These are phyloP conservation scores for Bryoerythrophyllum caledonicum DNA, from an alignment of 225 moss, liverwort and hornwort species.

Conservation along the genomic window DNA sequence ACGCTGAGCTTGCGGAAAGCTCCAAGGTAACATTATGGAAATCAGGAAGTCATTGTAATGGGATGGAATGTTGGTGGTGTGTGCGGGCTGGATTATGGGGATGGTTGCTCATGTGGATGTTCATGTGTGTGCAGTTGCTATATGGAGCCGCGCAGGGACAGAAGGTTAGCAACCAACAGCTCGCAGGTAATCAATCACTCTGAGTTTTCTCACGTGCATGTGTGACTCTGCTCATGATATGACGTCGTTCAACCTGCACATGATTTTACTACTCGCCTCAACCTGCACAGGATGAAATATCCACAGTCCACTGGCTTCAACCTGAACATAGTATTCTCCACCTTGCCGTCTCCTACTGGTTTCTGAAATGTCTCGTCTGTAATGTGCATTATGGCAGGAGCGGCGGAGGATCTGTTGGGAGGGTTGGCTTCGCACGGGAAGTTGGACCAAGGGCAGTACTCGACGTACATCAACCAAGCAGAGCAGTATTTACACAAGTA, in stretches of 20 bases:
- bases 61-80: too few species aligned
- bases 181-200: conserved; percentile 28
- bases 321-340: not conserved
- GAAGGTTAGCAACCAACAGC: conserved; percentile 26
- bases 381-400: conserved; percentile 26
- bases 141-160: conserved; percentile 41
- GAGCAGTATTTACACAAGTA: conserved; percentile 44
- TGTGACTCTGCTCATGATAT: too few species aligned
- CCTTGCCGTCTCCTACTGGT: not conserved
- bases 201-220: too few species aligned
- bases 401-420: conserved; percentile 41
- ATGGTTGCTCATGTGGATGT: not conserved
- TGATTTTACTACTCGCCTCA: too few species aligned
- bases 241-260: too few species aligned
- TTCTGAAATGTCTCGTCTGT: not conserved
- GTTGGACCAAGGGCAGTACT: conserved; percentile 35
- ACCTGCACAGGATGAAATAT: too few species aligned
- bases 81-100: too few species aligned
- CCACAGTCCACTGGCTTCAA: too few species aligned
- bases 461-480: conserved; percentile 39
- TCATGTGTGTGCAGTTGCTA: conserved; percentile 25
- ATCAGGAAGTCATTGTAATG: not conserved
- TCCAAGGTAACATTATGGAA: conserved; percentile 21
- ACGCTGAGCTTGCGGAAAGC: conserved; percentile 30
- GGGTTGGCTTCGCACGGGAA: conserved; percentile 35